Evolutionary conservation across 176 grass and related monocot genomes (phyloP).

Genomic region (Hyparrhenia diplandra): DNA sequence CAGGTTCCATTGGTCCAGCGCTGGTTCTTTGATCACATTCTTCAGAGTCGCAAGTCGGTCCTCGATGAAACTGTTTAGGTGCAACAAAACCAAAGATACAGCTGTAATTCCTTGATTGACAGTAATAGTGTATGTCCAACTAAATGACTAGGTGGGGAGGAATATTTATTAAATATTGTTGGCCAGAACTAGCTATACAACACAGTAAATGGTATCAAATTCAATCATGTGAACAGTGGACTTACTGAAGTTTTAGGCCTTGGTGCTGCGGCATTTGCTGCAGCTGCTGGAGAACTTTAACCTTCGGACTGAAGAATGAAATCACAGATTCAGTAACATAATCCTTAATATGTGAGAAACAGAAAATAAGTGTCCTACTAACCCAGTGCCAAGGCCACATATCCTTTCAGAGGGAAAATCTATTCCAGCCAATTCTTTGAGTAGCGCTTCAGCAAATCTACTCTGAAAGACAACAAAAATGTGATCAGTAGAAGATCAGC

Average conservation of each 20-base stretch:
- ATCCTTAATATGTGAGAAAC: background rate
- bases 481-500: background rate
- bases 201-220: background rate
- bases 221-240: background rate
- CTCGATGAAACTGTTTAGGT: constrained; percentile 63
- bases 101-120: background rate
- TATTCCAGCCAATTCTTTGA: constrained; percentile 76
- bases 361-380: constrained; percentile 18
- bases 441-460: constrained; percentile 83
- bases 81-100: background rate
- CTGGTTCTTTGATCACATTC: constrained; percentile 86
- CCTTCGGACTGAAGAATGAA: constrained; percentile 66
- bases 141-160: background rate
- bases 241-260: constrained; percentile 73
- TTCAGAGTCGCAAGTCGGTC: constrained; percentile 74
- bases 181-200: background rate
- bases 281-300: constrained; percentile 75
- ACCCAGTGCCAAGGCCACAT: constrained; percentile 93
- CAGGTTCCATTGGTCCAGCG: constrained; percentile 72
- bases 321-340: constrained; percentile 16
- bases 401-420: constrained; percentile 74
- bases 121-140: background rate
- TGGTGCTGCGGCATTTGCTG: constrained; percentile 70
- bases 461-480: constrained; percentile 36
- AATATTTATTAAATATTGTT: background rate